Evolutionary conservation across 2,329 filamentous ascomycete genomes (phyloP).

Genomic region (Simplicillium sp.): DNA sequence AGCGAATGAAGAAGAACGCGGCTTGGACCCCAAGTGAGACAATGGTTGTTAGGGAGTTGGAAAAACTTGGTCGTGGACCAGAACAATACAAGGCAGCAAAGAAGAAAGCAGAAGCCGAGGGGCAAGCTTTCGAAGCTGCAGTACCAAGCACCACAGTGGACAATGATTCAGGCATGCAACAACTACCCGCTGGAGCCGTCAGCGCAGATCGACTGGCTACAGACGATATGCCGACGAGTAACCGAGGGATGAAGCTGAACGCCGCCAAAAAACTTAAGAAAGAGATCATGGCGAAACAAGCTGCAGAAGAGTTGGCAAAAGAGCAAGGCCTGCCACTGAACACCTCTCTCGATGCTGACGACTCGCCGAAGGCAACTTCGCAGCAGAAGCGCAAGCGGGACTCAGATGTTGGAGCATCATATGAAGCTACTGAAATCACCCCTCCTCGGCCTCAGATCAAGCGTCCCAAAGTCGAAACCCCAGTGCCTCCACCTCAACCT

Average conservation of each 20-base stretch:
- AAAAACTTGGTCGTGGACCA: constrained; percentile 56
- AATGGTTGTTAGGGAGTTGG: constrained; percentile 74
- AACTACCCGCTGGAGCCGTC: constrained; percentile 50
- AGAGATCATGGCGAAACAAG: constrained; percentile 52
- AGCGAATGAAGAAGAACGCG: constrained; percentile 87
- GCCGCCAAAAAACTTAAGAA: constrained; percentile 68
- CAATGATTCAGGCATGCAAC: constrained; percentile 38
- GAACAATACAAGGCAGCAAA: constrained; percentile 54
- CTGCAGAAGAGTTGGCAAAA: constrained; percentile 47
- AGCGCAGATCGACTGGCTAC: constrained; percentile 45
- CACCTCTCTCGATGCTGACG: constrained; percentile 13
- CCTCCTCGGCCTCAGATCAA: constrained; percentile 33
- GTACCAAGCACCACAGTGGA: constrained; percentile 29
- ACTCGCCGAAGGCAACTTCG: constrained; percentile 19
- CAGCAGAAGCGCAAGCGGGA: constrained; percentile 38
- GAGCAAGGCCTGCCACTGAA: constrained; percentile 35
- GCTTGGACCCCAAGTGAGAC: constrained; percentile 78
- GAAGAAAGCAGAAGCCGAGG: constrained; percentile 55
- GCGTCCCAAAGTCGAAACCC: constrained; percentile 48
- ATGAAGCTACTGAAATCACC: constrained; percentile 17
- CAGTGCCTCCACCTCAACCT: constrained; percentile 37
- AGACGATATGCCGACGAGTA: constrained; percentile 56
- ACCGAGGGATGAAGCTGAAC: constrained; percentile 69
- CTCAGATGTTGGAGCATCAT: constrained; percentile 16
- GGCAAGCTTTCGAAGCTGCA: constrained; percentile 46